Base-by-base conservation (phyloP, 768 basidiomycete species). In the Mycena galericulata region DNA sequence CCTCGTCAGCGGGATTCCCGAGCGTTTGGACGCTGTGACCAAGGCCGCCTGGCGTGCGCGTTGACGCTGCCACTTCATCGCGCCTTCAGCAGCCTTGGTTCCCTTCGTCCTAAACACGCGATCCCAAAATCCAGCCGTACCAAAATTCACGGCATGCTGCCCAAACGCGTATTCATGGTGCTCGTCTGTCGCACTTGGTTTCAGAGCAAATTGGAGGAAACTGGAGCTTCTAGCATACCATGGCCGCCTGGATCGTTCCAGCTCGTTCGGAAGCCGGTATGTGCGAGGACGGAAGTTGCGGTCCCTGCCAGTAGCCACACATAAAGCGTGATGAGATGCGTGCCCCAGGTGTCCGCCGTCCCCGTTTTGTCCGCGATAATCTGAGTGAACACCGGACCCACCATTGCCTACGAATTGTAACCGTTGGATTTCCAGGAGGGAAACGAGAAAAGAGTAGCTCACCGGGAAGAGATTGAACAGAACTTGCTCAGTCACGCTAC, bases 171-270 rank as follows among this genome's bases (percentile, higher is more conserved):
- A 66, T 60, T 66, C 65, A 20, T 66, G 65, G 26, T 66, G 65
- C 46, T 66, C 65, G 58, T 66, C 65, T 66, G 5, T 14, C 1
- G 34, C n/a, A n/a, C n/a, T 5, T 3, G 20, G 3, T 10, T 15
- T 24, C 8, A 49, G n/a, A 1, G 26, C 43, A 49, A 50, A 12
- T 50, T n/a, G n/a, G 9, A 26, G 45, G n/a, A 32, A 49, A 30
- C 2, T 27, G n/a, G 38, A n/a, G 11, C 3, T 20, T 18, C 5
- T 10, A 15, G 20, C 55, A 24, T 26, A 66, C 65, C 65, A 51
- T 66, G 65, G 12, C 43, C 17, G 32, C 65, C 65, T 2, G 65
- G 65, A 46, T 66, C 65, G 32, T 66, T 66, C 65, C 65, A 66
- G 58, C 65, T 66, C 38, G 65, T 51, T 15, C 65, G 27, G 58